These are phyloP conservation scores for Onygenales sp. DNA, from an alignment of 2,329 filamentous ascomycete genomes.

Conservation along the genomic window DNA sequence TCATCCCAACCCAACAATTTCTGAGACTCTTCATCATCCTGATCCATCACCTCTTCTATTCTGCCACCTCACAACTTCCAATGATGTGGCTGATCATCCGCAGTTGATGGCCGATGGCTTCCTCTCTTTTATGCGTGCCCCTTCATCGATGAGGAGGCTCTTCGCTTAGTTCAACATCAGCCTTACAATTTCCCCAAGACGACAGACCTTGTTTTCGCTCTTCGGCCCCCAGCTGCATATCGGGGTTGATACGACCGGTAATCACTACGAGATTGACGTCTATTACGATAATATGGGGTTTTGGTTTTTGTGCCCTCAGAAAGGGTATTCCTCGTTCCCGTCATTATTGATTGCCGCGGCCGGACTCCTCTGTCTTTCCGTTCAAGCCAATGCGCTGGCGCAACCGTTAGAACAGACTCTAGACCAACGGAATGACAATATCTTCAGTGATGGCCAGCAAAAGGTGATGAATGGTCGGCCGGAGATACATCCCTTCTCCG, in stretches of 20 bases:
- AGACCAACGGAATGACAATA: conserved; percentile 15
- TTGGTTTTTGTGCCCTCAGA: background rate
- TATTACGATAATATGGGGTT: background rate
- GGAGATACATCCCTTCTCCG: conserved; percentile 8
- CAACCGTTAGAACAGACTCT: conserved; percentile 12
- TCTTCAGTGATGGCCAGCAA: conserved; percentile 6
- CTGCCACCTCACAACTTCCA: background rate
- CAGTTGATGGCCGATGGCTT: background rate
- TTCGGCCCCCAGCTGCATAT: background rate
- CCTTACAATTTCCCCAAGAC: background rate
- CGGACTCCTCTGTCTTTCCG: conserved; percentile 13
- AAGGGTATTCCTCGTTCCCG: conserved; percentile 1
- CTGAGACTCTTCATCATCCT: background rate
- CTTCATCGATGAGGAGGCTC: background rate
- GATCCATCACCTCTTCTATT: background rate
- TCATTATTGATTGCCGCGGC: conserved; percentile 1
- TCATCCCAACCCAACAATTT: background rate
- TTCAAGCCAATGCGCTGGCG: conserved; percentile 22
- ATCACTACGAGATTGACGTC: background rate
- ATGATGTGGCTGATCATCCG: background rate
- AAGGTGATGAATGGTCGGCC: conserved; percentile 7
- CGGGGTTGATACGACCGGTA: too few species aligned
- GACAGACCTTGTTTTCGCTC: background rate
- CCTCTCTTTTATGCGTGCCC: background rate
- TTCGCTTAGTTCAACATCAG: background rate